Base-by-base conservation (phyloP, 331 rosid species). In the Saraca asoca region DNA sequence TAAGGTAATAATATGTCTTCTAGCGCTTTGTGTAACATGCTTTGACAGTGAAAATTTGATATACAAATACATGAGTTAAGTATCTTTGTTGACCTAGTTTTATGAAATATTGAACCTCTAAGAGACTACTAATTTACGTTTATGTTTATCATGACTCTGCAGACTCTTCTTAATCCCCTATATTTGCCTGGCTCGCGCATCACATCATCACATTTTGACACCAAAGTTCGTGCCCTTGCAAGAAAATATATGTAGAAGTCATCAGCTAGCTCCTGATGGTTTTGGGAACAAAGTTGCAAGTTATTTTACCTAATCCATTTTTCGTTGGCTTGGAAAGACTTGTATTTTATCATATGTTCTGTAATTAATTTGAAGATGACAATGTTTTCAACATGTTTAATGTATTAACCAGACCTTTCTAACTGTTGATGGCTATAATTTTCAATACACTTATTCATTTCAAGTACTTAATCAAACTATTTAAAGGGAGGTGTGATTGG, bases 161-260 rank as follows among this genome's bases (percentile, higher is more conserved):
- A 89, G 96, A 84, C 77, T 56, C 91, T 92, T 42, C 98, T 89
- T 14, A 92, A 89, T 82, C 96, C 98, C 55, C 81, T 87, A 45
- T 89, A 92, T 78, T 68, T 92, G 71, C 96, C 98, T 68, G 98
- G 98, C 70, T 89, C 98, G 12, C 93, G 96, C 75, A 78, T 92
- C 64, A 49, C 96, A 0, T 92, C 98, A 24, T 89, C 98, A 12
- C 98, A 89, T 78, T 92, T 92, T 58, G 96, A 92, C 69, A 92
- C 98, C 8, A 92, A 92, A 78, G 98, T 92, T 9, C 93, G 98
- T 11, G 96, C 95, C 18, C 96, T 92, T 19, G 98, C 98, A 41
- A 74, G 96, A 49, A 92, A 92, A 72, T 85, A 89, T 79, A 77
- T 92, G 73, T 92, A 83, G 85, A 66, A 62, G 43, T 64, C 51